phyloP scores from a whole-genome alignment of 2,329 filamentous ascomycete species.

The Fusarium sp. region DNA sequence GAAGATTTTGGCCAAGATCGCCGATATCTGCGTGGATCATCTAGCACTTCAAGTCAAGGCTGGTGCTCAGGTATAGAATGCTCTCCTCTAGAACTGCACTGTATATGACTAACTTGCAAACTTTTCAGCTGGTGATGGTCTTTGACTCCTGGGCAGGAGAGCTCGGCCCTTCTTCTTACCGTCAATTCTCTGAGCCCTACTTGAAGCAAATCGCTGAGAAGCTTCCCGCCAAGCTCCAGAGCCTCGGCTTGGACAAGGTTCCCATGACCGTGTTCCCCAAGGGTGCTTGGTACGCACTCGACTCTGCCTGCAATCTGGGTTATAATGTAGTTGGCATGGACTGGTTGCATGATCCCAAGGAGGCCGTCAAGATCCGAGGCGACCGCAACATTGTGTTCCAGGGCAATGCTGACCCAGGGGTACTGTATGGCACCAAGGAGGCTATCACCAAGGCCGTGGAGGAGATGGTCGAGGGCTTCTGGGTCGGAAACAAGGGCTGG shows the following conservation, averaged over 20 bases:
- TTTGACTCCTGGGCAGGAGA: slow-evolving; percentile 99
- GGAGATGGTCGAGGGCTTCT: slow-evolving; percentile 87
- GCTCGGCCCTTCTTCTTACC: slow-evolving; percentile 83
- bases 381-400: slow-evolving; percentile 81
- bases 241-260: slow-evolving; percentile 79
- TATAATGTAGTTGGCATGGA: slow-evolving; percentile 96
- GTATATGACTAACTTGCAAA: not conserved
- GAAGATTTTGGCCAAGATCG: slow-evolving; percentile 85
- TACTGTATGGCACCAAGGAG: slow-evolving; percentile 84
- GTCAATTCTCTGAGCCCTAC: slow-evolving; percentile 85
- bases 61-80: slow-evolving; percentile 76
- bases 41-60: slow-evolving; percentile 90
- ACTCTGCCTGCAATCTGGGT: slow-evolving; percentile 84
- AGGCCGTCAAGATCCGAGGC: slow-evolving; percentile 81
- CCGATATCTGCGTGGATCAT: slow-evolving; percentile 94
- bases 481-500: slow-evolving; percentile 84
- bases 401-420: slow-evolving; percentile 94
- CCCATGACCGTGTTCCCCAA: slow-evolving; percentile 99
- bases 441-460: slow-evolving; percentile 84
- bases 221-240: slow-evolving; percentile 76
- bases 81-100: not conserved
- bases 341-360: slow-evolving; percentile 89
- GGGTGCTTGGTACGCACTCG: slow-evolving; percentile 93
- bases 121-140: slow-evolving; percentile 80
- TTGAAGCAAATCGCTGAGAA: slow-evolving; percentile 83